Conservation (phyloP, 805 yeast species). For the Metschnikowia gelsemii region DNA sequence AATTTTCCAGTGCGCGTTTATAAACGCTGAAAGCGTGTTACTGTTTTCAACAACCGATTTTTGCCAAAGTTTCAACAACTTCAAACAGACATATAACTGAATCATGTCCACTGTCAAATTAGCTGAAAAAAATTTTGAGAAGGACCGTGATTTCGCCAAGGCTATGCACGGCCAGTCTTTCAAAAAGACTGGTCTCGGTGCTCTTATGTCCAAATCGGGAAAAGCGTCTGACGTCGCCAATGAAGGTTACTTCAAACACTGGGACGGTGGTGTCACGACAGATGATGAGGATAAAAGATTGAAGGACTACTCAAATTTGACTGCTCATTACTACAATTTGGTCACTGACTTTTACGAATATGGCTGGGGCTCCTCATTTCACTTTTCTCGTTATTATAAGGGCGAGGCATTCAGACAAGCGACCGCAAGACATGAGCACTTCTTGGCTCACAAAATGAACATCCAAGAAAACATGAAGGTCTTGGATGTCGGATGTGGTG, state of each 20-base stretch:
- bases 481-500: slow-evolving; percentile 98
- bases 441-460: slow-evolving; percentile 82
- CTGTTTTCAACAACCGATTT: neutral
- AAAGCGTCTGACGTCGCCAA: slow-evolving; percentile 77
- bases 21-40: slow-evolving; percentile 7
- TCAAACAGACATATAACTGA: slow-evolving; percentile 5
- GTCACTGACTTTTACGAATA: slow-evolving; percentile 98
- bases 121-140: slow-evolving; percentile 51
- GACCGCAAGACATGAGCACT: slow-evolving; percentile 96
- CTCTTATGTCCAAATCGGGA: slow-evolving; percentile 69
- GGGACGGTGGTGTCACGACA: slow-evolving; percentile 86
- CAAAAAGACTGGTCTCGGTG: slow-evolving; percentile 67
- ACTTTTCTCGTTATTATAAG: slow-evolving; percentile 87
- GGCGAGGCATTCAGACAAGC: slow-evolving; percentile 96
- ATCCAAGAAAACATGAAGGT: slow-evolving; percentile 79
- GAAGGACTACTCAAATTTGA: slow-evolving; percentile 82
- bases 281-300: slow-evolving; percentile 73
- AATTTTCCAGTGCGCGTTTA: slow-evolving; percentile 10
- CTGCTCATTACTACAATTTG: slow-evolving; percentile 94
- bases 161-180: slow-evolving; percentile 83
- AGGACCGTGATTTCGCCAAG: slow-evolving; percentile 73
- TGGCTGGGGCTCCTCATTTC: slow-evolving; percentile 99
- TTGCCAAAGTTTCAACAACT: slow-evolving; percentile 20
- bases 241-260: slow-evolving; percentile 90
- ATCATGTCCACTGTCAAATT: slow-evolving; percentile 27